These are phyloP conservation scores for Sporothrix luriei DNA, from an alignment of 2,329 filamentous ascomycete genomes.

Conservation along the genomic window DNA sequence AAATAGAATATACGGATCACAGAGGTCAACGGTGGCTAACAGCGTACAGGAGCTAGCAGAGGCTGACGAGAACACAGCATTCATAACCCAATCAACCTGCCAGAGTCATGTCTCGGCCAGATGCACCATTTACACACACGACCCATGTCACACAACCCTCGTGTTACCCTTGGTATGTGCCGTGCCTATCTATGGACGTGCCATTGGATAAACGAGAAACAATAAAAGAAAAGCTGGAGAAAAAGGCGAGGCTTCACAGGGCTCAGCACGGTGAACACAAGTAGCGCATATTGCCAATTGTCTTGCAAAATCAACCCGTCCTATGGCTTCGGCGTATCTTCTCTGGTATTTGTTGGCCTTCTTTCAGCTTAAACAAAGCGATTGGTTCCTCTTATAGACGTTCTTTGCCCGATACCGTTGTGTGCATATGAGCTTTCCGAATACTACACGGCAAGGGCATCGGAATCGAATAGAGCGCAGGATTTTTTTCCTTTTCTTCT, in stretches of 20 bases:
- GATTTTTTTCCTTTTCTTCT: too few relatives aligned
- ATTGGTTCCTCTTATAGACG: neutral
- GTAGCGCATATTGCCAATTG: conserved; percentile 12
- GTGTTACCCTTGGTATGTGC: conserved; percentile 12
- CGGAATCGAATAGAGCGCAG: neutral
- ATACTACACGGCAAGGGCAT: neutral
- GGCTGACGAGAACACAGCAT: neutral
- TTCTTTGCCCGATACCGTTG: neutral
- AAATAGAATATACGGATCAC: too few relatives aligned
- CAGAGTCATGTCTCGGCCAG: conserved; percentile 29
- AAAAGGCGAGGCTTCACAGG: neutral
- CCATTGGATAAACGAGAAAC: neutral
- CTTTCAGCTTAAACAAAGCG: conserved; percentile 16
- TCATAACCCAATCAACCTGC: conserved; percentile 21
- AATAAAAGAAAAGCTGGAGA: neutral
- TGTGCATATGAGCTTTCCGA: neutral
- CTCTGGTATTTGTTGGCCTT: neutral
- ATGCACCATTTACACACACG: neutral
- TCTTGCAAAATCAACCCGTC: neutral
- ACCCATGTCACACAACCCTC: neutral
- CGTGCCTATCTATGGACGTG: neutral
- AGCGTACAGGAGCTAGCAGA: neutral
- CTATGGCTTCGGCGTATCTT: neutral
- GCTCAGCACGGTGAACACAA: conserved; percentile 5
- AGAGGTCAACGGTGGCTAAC: neutral